A percentile compares a stretch with the other conserved stretches of the same genome.
phyloP scores from a whole-genome alignment of 371 early-diverging fungal species.

The Rhizopus arrhizus region DNA sequence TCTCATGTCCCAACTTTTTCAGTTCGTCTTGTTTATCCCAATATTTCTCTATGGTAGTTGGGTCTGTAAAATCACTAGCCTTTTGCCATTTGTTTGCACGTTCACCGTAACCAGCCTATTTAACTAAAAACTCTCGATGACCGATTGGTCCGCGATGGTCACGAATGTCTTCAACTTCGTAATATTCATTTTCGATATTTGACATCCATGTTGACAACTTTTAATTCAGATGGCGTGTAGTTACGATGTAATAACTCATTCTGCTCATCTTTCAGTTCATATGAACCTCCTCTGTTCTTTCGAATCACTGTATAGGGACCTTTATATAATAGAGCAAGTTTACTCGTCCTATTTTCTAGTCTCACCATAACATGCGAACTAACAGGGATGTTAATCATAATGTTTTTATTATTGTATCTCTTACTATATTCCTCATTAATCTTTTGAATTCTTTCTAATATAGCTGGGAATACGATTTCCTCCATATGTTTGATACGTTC shows the following conservation, averaged over 20 bases:
- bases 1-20: not conserved
- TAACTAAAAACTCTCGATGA: constrained; percentile 16
- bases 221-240: too few species aligned
- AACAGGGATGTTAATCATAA: constrained; percentile 8
- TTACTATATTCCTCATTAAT: constrained; percentile 5
- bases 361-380: constrained; percentile 14
- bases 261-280: constrained; percentile 17
- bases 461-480: too few species aligned
- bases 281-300: constrained; percentile 20
- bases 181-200: too few species aligned
- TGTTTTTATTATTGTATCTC: constrained; percentile 11
- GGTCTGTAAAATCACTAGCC: constrained; percentile 5
- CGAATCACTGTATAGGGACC: constrained; percentile 26
- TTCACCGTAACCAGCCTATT: constrained; percentile 11
- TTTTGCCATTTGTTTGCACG: constrained; percentile 15
- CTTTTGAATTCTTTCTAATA: constrained; percentile 2
- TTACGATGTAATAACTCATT: constrained; percentile 13
- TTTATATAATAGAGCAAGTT: constrained; percentile 9
- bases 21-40: constrained; percentile 12
- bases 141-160: too few species aligned
- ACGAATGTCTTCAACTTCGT: constrained; percentile 14
- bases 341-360: constrained; percentile 1
- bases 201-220: too few species aligned
- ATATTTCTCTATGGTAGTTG: constrained; percentile 5
- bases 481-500: too few species aligned